Base-by-base conservation (phyloP, 306 rosid genomes). In the Castanea mollissima region DNA sequence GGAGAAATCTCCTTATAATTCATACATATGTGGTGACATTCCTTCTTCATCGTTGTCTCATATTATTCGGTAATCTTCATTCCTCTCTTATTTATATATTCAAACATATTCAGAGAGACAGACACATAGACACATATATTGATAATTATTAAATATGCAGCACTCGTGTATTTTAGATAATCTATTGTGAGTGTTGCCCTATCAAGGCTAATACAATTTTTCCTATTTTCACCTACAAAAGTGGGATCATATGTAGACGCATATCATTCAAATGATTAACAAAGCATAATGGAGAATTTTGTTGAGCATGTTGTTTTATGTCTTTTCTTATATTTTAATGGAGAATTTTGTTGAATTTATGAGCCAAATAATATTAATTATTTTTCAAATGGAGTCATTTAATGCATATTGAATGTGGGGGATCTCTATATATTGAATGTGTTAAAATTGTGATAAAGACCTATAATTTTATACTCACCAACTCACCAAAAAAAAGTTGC, bases 31-130 rank as follows among this genome's bases (percentile, higher is more conserved):
- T 78, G 60, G 54, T 34, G 92, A 86, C 60, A 59, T 56, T 59
- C 82, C 92, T 21, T 81, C 92, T 29, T 79, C 99, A 46, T 85
- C 92, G 2, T 57, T 85, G 32, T 86, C 92, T 73, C 84, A 77
- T 76, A 71, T 89, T 71, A 76, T 75, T 69, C 81, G 94, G 99
- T 95, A 89, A 76, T 64, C 75, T 69, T 56, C 83, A 64, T 85
- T 76, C 62, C 83, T 81, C 72, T 74, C 83, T 16, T 64, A 67
- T 64, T 55, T 59, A 23, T 59, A 59, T 13, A 23, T 23, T 6
- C 65, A 59, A 59, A 23, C 27, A 27, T 15, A 20, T 57, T 57
- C 63, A 19, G 29, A 10, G 32, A 59, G 31, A 11, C 6, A 8
- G 27, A 21, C 64, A 57, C 27, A 10, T 25, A 2, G 7, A 57